phyloP scores from a whole-genome alignment of 495 filamentous ascomycete genomes.

The Penicillium waksmanii region DNA sequence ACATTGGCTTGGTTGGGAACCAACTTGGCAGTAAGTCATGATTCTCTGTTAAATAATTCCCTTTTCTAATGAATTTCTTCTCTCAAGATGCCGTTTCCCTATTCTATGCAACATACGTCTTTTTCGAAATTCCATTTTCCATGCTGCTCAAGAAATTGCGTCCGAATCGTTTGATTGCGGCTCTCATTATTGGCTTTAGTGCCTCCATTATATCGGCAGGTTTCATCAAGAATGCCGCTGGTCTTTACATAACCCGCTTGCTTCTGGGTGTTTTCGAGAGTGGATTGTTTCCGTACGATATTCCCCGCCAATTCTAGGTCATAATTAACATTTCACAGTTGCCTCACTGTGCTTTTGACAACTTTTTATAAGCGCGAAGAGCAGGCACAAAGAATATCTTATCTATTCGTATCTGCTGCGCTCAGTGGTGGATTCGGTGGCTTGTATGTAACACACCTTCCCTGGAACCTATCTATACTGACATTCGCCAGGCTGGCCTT shows the following conservation, averaged over 20 bases:
- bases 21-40: constrained; percentile 18
- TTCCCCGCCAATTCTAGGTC: constrained; percentile 23
- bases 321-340: constrained; percentile 24
- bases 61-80: neutral
- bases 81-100: constrained; percentile 20
- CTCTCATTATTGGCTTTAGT: constrained; percentile 41
- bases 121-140: constrained; percentile 42
- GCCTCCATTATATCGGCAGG: constrained; percentile 31
- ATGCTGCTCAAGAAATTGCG: constrained; percentile 31
- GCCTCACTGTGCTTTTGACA: constrained; percentile 34
- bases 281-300: constrained; percentile 35
- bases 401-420: constrained; percentile 32
- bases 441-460: constrained; percentile 6
- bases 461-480: neutral
- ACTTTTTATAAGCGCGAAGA: constrained; percentile 28
- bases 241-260: constrained; percentile 37
- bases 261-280: constrained; percentile 39
- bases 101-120: constrained; percentile 32
- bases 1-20: constrained; percentile 21
- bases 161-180: constrained; percentile 41
- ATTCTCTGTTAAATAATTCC: neutral
- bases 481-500: constrained; percentile 30
- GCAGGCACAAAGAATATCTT: constrained; percentile 23
- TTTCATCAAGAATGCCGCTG: constrained; percentile 34
- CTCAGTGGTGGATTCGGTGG: constrained; percentile 34